A percentile compares a stretch with the other conserved stretches of the same genome.
phyloP scores from a whole-genome alignment of 805 yeast genomes.

The Scheffersomyces spartinae region DNA sequence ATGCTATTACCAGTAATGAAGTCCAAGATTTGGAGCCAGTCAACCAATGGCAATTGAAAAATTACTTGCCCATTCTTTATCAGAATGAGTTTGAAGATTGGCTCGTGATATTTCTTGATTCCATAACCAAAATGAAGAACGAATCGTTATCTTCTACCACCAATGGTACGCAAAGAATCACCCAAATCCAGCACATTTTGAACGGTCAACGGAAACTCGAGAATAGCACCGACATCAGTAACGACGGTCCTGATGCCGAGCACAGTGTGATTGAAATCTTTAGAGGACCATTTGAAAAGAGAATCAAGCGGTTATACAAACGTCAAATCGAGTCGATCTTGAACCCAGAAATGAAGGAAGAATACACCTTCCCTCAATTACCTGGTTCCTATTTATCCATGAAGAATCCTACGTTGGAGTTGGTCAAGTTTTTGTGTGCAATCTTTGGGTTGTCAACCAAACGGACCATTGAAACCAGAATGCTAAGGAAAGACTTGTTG shows the following conservation, averaged over 20 bases:
- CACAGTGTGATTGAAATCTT: constrained; percentile 47
- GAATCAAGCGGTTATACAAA: constrained; percentile 53
- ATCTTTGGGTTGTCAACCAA: constrained; percentile 56
- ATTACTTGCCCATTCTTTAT: constrained; percentile 61
- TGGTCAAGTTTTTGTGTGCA: constrained; percentile 66
- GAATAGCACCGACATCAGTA: constrained; percentile 9
- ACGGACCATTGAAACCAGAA: constrained; percentile 60
- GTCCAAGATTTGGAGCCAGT: constrained; percentile 36
- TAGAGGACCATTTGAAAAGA: constrained; percentile 50
- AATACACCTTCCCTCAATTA: constrained; percentile 61
- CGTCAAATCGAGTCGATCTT: constrained; percentile 66
- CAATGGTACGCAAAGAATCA: constrained; percentile 47
- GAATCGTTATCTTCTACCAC: constrained; percentile 12
- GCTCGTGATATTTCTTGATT: constrained; percentile 66
- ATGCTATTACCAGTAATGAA: constrained; percentile 31
- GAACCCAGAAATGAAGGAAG: constrained; percentile 49
- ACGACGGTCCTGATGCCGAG: too few relatives aligned
- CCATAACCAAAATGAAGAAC: constrained; percentile 46
- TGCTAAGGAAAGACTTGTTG: constrained; percentile 64
- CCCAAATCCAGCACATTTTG: constrained; percentile 52
- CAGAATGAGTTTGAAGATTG: constrained; percentile 83
- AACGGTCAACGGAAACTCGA: constrained; percentile 26
- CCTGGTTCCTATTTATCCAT: constrained; percentile 60
- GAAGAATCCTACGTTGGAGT: constrained; percentile 66
- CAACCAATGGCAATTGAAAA: constrained; percentile 69